Percentiles rank a stretch among this genome's conserved stretches.
Evolutionary conservation across 495 filamentous ascomycete species (phyloP).

Genomic region (Neurospora cerealis): DNA sequence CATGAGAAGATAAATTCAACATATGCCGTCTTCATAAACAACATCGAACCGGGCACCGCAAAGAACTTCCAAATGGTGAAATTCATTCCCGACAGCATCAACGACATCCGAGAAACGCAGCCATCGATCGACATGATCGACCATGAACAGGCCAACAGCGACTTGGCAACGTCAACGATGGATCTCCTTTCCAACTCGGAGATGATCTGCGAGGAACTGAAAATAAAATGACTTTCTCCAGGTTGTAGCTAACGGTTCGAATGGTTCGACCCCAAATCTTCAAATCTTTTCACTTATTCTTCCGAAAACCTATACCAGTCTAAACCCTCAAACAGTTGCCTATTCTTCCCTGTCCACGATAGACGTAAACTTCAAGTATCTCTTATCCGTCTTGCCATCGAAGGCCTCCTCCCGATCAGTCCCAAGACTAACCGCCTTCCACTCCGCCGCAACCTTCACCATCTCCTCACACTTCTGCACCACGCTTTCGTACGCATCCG

Average conservation of each 20-base stretch:
- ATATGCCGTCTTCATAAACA: not conserved
- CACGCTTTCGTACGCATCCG: conserved; percentile 9
- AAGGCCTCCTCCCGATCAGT: conserved; percentile 12
- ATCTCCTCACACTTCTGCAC: conserved; percentile 13
- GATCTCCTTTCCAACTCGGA: not conserved
- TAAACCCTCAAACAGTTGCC: not conserved
- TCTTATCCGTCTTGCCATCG: not conserved
- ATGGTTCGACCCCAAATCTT: not conserved
- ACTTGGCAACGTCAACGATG: not conserved
- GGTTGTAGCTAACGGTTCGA: not conserved
- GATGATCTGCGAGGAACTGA: not conserved
- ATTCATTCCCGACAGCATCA: not conserved
- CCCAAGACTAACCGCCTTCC: conserved; percentile 11
- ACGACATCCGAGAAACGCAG: not conserved
- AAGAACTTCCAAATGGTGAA: not conserved
- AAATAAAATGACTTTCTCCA: not conserved
- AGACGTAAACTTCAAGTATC: not conserved
- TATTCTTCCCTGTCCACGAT: not conserved
- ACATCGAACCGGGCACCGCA: not conserved
- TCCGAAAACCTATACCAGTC: too few species aligned
- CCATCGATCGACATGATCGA: not conserved
- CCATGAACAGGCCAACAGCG: not conserved
- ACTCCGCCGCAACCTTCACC: conserved; percentile 5
- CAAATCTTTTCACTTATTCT: too few species aligned
- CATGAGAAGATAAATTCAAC: not conserved